A percentile compares a stretch with the other conserved stretches of the same genome.
phyloP scores from a whole-genome alignment of 2,329 filamentous ascomycete genomes.

The Aspergillus novofumigatus region DNA sequence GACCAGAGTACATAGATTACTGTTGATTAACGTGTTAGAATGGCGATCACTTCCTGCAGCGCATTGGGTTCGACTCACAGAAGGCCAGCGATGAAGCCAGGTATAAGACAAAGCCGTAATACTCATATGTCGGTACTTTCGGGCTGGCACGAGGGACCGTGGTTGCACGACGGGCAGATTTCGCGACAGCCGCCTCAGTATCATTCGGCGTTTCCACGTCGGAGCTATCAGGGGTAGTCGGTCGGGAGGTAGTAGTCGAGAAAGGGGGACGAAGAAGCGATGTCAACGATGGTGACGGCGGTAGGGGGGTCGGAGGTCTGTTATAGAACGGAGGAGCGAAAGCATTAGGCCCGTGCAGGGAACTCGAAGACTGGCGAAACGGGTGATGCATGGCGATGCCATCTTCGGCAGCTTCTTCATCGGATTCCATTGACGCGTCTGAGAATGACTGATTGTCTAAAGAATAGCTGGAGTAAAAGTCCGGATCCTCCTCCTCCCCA shows the following conservation, averaged over 20 bases:
- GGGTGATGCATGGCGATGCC: conserved; percentile 32
- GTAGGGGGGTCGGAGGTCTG: conserved; percentile 87
- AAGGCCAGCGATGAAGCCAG: conserved; percentile 81
- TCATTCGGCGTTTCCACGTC: conserved; percentile 70
- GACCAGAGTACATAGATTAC: conserved; percentile 72
- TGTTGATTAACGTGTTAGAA: conserved; percentile 7
- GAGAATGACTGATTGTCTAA: conserved; percentile 36
- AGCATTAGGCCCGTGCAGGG: conserved; percentile 40
- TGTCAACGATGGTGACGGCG: conserved; percentile 86
- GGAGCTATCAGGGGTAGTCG: conserved; percentile 86
- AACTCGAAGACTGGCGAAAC: conserved; percentile 39
- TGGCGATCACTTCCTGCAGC: conserved; percentile 2
- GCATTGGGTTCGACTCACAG: conserved; percentile 46
- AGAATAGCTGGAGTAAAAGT: conserved; percentile 46
- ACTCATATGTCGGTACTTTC: conserved; percentile 98
- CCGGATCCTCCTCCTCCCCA: conserved; percentile 38
- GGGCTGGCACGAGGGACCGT: conserved; percentile 79
- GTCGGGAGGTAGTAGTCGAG: conserved; percentile 68
- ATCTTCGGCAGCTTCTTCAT: conserved; percentile 26
- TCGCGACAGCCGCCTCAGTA: conserved; percentile 57
- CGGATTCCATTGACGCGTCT: conserved; percentile 31
- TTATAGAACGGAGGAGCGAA: conserved; percentile 93
- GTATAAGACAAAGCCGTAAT: conserved; percentile 98
- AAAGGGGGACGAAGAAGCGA: conserved; percentile 75
- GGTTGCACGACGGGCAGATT: conserved; percentile 54